Evolutionary conservation across 768 basidiomycete genomes (phyloP), one percentile per base, ranked within the genome.

Genomic region (Phlebiopsis flavidoalba): DNA sequence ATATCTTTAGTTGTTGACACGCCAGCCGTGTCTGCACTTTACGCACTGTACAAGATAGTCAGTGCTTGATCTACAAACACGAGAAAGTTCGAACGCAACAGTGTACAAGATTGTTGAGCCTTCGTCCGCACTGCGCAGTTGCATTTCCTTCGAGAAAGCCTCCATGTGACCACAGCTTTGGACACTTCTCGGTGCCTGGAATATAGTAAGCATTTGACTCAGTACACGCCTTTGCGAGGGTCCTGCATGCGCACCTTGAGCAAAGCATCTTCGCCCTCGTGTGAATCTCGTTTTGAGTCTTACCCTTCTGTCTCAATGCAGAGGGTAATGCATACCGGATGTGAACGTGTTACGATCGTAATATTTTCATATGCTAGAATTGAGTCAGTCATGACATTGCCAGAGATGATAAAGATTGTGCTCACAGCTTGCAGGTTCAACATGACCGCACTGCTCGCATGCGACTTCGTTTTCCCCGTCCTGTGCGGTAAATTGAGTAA

Each of bases 301-400:
- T 93, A 59, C 91, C 80, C 67, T 93, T 93, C 66, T 95, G 91
- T 67, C 88, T 78, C 61, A 98, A 74, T 0, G 87, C 82, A 26
- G 93, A 95, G 0, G 97, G 96, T 72, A 98, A 98, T 3, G 97
- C 96, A 58, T 95, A n/a, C 92, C 0, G 94, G 91, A 64, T 94
- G 91, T 8, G 95, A 97, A 24, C 85, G 87, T 0, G 97, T 98
- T 56, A 87, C 86, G 53, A 95, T 93, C 64, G 90, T 85, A 31
- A 88, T 88, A 73, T 93, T 91, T 66, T 98, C 95, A 71, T 96
- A 98, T 3, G 93, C 95, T 97, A 24, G 8, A 15, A 19, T 33
- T 43, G 14, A 15, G 47, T 33, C 26, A 52, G 31, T 19, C 49
- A 33, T 31, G 46, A 24, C 24, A 37, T 24, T 10, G 15, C 10